Percentiles rank a stretch among this genome's conserved stretches.
Evolutionary conservation across 2,329 filamentous ascomycete genomes (phyloP).

Genomic region (Colletotrichum musae): DNA sequence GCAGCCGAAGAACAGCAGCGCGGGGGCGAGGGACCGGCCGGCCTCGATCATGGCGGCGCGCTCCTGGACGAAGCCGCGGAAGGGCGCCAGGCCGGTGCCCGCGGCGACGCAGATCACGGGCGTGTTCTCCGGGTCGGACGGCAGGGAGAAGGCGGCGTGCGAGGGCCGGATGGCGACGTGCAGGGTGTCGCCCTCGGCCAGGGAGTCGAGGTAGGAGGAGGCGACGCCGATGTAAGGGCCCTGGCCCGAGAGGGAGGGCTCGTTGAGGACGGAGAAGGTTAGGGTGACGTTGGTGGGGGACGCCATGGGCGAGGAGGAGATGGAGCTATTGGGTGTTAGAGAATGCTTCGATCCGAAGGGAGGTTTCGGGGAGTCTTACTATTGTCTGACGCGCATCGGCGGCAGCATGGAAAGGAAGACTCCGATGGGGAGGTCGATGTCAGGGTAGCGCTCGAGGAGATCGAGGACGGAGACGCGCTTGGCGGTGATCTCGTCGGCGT

Average conservation of each 20-base stretch:
- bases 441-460: slow-evolving; percentile 70
- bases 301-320: slow-evolving; percentile 77
- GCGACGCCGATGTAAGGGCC: slow-evolving; percentile 72
- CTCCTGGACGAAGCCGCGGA: slow-evolving; percentile 53
- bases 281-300: slow-evolving; percentile 70
- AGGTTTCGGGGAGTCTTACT: slow-evolving; percentile 34
- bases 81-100: slow-evolving; percentile 65
- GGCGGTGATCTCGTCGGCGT: slow-evolving; percentile 55
- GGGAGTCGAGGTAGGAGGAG: slow-evolving; percentile 70
- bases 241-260: slow-evolving; percentile 63
- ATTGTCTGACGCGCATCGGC: slow-evolving; percentile 66
- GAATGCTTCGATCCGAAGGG: not conserved
- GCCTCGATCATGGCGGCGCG: slow-evolving; percentile 52
- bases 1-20: slow-evolving; percentile 59
- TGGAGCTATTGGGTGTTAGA: slow-evolving; percentile 58
- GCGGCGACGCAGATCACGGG: slow-evolving; percentile 66
- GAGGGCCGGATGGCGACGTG: slow-evolving; percentile 65
- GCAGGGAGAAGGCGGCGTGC: slow-evolving; percentile 58
- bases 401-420: slow-evolving; percentile 76
- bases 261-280: slow-evolving; percentile 74
- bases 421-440: slow-evolving; percentile 68
- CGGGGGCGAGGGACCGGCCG: slow-evolving; percentile 53
- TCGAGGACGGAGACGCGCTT: slow-evolving; percentile 72
- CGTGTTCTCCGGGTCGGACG: slow-evolving; percentile 52
- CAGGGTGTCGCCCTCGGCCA: slow-evolving; percentile 59